Evolutionary conservation across 169 alveolate genomes (phyloP).

Genomic region (Plasmodium berghei): DNA sequence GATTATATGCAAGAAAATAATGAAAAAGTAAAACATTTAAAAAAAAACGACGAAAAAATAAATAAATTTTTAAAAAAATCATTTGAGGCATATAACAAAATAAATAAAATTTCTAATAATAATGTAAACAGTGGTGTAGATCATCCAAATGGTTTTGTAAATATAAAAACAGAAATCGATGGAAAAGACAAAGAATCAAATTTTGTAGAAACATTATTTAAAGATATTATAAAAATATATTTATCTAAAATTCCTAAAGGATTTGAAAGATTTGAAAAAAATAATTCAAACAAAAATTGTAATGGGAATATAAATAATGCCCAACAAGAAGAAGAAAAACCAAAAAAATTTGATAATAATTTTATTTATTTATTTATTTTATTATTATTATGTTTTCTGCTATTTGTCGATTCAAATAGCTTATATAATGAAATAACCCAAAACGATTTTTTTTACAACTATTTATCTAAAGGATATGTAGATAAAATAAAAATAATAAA

Average conservation of each 20-base stretch:
- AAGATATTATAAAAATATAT: neutral
- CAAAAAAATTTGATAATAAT: conserved; percentile 72
- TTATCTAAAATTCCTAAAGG: conserved; percentile 78
- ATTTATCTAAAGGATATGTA: conserved; percentile 87
- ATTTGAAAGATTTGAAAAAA: conserved; percentile 78
- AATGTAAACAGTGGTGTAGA: too few species aligned
- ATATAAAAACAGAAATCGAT: too few species aligned
- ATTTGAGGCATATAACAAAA: too few species aligned
- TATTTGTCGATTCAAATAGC: conserved; percentile 78
- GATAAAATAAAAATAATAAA: conserved; percentile 87
- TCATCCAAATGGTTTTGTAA: too few species aligned
- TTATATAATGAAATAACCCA: conserved; percentile 87
- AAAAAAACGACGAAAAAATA: too few species aligned
- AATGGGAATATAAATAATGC: conserved; percentile 10
- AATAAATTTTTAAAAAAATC: too few species aligned
- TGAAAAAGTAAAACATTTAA: too few species aligned
- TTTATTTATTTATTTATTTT: conserved; percentile 74
- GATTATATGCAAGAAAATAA: too few species aligned
- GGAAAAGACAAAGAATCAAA: too few species aligned
- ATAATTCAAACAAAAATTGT: conserved; percentile 3
- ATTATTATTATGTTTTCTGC: conserved; percentile 74
- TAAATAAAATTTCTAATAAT: too few species aligned
- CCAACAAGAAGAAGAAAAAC: conserved; percentile 35
- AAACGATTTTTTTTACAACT: conserved; percentile 87
- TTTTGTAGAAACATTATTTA: too few species aligned